These are phyloP conservation scores for Pisolithus tinctorius DNA, from an alignment of 768 basidiomycete genomes.

Conservation along the genomic window DNA sequence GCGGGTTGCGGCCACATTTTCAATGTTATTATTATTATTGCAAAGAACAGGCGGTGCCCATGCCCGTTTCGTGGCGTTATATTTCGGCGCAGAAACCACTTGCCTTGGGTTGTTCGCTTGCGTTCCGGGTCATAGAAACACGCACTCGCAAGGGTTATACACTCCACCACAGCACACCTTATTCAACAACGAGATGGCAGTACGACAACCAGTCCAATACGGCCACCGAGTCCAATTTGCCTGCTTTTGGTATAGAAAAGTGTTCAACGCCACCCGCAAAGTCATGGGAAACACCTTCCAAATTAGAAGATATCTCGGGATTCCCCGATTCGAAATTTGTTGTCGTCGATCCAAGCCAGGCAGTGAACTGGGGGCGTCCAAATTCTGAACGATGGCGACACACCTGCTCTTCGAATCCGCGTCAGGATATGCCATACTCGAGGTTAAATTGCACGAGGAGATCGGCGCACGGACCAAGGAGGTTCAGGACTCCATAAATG, in stretches of 20 bases:
- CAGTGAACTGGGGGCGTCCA: slow-evolving; percentile 27
- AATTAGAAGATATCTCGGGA: no score
- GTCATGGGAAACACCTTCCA: neutral
- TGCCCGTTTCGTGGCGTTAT: neutral
- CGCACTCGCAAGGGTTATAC: neutral
- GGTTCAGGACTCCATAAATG: slow-evolving; percentile 81
- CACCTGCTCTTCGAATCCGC: slow-evolving; percentile 92
- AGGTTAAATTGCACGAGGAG: slow-evolving; percentile 80
- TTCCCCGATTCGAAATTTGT: no score
- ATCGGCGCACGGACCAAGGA: slow-evolving; percentile 73
- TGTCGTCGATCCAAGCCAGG: slow-evolving; percentile 17
- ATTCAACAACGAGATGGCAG: neutral
- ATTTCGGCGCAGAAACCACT: neutral
- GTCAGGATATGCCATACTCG: slow-evolving; percentile 90
- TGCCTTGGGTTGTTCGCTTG: neutral
- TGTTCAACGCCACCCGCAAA: no score
- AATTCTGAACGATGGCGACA: slow-evolving; percentile 48
- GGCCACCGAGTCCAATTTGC: no score
- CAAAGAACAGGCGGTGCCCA: no score
- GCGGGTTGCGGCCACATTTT: no score
- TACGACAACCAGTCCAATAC: neutral
- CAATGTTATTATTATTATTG: no score
- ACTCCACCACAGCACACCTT: neutral
- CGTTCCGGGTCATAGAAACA: neutral
- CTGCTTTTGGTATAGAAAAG: no score